Evolutionary conservation across 2,329 filamentous ascomycete species (phyloP), one percentile per base, ranked within the genome.

Genomic region (Trichoderma brevicompactum): DNA sequence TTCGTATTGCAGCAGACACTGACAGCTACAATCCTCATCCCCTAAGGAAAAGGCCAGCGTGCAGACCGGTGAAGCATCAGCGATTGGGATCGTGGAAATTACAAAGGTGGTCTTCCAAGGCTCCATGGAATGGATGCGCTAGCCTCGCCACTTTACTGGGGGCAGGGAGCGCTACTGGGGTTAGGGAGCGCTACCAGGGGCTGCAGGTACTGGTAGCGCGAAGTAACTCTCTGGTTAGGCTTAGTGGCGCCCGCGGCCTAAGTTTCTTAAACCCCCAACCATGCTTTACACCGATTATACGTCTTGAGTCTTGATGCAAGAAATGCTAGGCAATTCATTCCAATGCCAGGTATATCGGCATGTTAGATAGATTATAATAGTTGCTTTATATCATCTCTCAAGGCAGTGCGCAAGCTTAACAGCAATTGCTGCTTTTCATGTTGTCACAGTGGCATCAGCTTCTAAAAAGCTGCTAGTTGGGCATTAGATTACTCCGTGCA

Each of bases 21-120:
- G 54, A 19, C 41, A 34, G 55, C 32, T 38, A 17, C 32, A 36
- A 50, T 64, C 59, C 40, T 64, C 60, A 54, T 66, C 59, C 65
- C 52, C 52, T 64, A 48, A 23, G 38, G 32, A 49, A 64, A 38
- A 64, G 48, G 52, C 46, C 52, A 53, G 28, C 65, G 52, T 50
- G 44, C 44, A 56, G 50, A 53, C 50, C 44, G 44, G 59, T 52
- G 36, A 52, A 53, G 46, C 65, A 64, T 61, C 41, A 44, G 60
- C 59, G 32, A 56, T 44, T 28, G 65, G 38, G 52, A 56, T 66
- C 59, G 52, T 66, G 49, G 52, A 66, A 64, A 66, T 66, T 64
- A 43, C 44, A 64, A 56, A 64, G 44, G 59, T 66, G 59, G 53
- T 52, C 59, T 64, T 50, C 60, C 56, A 62, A 32, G 55, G 48